Percentiles rank a stretch among this genome's conserved stretches.
Conservation (phyloP, 1,139 yeast genomes). For the Geotrichum aggregatum region DNA sequence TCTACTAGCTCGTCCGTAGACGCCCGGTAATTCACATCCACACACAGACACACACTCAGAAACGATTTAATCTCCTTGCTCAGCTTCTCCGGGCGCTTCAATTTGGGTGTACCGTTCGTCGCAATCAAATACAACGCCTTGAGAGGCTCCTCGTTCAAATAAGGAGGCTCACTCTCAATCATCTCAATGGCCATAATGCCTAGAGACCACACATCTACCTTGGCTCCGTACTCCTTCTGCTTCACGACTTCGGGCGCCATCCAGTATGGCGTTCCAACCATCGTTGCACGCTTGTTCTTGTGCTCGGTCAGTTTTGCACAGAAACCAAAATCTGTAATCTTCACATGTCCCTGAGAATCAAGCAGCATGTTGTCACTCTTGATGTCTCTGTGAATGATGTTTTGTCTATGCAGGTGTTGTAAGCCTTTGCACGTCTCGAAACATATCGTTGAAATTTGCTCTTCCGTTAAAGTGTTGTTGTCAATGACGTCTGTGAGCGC, state of each 20-base stretch:
- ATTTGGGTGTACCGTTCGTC: slow-evolving; percentile 93
- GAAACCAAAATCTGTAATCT: slow-evolving; percentile 96
- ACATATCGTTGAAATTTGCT: slow-evolving; percentile 88
- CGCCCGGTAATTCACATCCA: slow-evolving; percentile 89
- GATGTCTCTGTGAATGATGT: slow-evolving; percentile 92
- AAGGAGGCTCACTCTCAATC: slow-evolving; percentile 98
- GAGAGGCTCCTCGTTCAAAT: slow-evolving; percentile 90
- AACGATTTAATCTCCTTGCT: slow-evolving; percentile 80
- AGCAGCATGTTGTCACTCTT: slow-evolving; percentile 90
- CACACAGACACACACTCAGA: slow-evolving; percentile 87
- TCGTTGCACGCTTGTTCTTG: slow-evolving; percentile 89
- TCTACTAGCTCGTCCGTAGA: slow-evolving; percentile 79
- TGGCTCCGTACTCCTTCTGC: slow-evolving; percentile 93
- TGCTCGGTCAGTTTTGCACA: slow-evolving; percentile 94
- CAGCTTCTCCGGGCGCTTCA: slow-evolving; percentile 78
- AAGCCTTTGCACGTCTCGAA: slow-evolving; percentile 87
- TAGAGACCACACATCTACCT: slow-evolving; percentile 95
- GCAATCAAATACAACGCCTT: slow-evolving; percentile 88
- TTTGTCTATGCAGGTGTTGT: slow-evolving; percentile 83
- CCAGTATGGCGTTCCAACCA: slow-evolving; percentile 99
- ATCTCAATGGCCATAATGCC: slow-evolving; percentile 98
- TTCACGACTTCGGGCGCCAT: slow-evolving; percentile 99
- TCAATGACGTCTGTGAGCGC: slow-evolving; percentile 87
- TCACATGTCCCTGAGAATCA: slow-evolving; percentile 82
- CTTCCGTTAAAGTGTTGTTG: slow-evolving; percentile 64